Percentiles rank a stretch among this genome's conserved stretches.
Evolutionary conservation across 768 basidiomycete genomes (phyloP).

Genomic region (Phanerochaete sordida): DNA sequence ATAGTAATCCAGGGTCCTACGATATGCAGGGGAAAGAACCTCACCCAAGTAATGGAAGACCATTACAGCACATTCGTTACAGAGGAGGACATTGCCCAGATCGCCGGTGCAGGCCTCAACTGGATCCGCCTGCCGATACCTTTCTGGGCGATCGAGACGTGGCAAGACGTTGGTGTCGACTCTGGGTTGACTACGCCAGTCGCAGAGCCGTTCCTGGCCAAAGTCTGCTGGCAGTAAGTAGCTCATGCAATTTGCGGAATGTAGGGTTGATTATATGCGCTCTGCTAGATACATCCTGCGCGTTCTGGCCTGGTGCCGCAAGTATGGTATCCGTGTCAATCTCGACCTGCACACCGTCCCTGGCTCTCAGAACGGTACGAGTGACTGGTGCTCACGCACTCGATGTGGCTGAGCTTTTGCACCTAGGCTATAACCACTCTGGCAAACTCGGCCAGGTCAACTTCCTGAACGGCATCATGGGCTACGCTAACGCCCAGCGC

Average conservation of each 20-base stretch:
- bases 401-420: background rate
- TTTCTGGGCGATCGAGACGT: constrained; percentile 84
- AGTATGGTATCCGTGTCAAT: constrained; percentile 84
- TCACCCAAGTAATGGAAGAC: constrained; percentile 35
- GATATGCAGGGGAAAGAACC: constrained; percentile 5
- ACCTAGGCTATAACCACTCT: constrained; percentile 51
- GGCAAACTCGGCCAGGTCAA: constrained; percentile 61
- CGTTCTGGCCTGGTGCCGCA: constrained; percentile 77
- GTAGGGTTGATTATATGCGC: background rate
- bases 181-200: constrained; percentile 12
- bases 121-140: constrained; percentile 79
- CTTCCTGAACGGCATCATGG: constrained; percentile 72
- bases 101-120: constrained; percentile 70
- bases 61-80: constrained; percentile 83
- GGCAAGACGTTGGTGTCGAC: constrained; percentile 37
- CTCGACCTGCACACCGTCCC: constrained; percentile 80
- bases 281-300: constrained; percentile 62
- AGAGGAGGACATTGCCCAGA: constrained; percentile 26
- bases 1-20: background rate
- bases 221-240: constrained; percentile 69
- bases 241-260: background rate
- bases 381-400: background rate
- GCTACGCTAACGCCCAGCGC: constrained; percentile 80
- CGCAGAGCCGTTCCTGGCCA: constrained; percentile 71
- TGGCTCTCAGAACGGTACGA: constrained; percentile 70